Evolutionary conservation across 179 eudicot species (phyloP).

Genomic region (Pouteria campechiana): DNA sequence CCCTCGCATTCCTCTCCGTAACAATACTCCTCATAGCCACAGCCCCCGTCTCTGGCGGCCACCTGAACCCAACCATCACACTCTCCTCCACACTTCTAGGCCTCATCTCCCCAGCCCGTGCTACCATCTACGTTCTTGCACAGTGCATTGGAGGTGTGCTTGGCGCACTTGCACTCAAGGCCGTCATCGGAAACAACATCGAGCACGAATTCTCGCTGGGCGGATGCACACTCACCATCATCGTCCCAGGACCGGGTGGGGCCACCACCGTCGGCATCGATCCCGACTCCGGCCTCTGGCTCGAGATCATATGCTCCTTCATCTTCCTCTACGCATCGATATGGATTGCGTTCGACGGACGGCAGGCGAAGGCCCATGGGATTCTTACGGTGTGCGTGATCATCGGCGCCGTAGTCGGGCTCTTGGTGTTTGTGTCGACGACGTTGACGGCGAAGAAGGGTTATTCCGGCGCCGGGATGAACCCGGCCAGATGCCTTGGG

Average conservation of each 20-base stretch:
- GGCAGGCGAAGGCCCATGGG: conserved; percentile 19
- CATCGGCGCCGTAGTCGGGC: conserved; percentile 19
- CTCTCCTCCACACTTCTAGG: conserved; percentile 28
- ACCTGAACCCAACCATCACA: conserved; percentile 25
- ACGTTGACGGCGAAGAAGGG: conserved; percentile 23
- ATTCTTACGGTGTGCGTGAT: conserved; percentile 4
- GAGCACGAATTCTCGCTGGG: conserved; percentile 17
- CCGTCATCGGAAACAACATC: conserved; percentile 10
- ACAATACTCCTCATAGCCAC: conserved; percentile 18
- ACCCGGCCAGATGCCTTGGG: conserved; percentile 37
- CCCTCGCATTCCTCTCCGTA: conserved; percentile 14
- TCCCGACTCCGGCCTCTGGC: conserved; percentile 22
- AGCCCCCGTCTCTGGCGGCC: conserved; percentile 29
- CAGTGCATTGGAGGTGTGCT: conserved; percentile 24
- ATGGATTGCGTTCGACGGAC: conserved; percentile 28
- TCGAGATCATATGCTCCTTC: conserved; percentile 25
- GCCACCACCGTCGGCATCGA: conserved; percentile 11
- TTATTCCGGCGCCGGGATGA: conserved; percentile 27
- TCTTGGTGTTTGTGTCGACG: conserved; percentile 21
- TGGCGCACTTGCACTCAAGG: conserved; percentile 31
- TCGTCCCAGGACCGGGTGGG: conserved; percentile 22
- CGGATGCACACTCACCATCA: conserved; percentile 21
- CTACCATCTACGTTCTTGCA: conserved; percentile 22
- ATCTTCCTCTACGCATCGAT: conserved; percentile 26
- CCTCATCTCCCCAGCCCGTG: conserved; percentile 25